Evolutionary conservation across 176 grass and related monocot species (phyloP).

Genomic region (Lolium multiflorum): DNA sequence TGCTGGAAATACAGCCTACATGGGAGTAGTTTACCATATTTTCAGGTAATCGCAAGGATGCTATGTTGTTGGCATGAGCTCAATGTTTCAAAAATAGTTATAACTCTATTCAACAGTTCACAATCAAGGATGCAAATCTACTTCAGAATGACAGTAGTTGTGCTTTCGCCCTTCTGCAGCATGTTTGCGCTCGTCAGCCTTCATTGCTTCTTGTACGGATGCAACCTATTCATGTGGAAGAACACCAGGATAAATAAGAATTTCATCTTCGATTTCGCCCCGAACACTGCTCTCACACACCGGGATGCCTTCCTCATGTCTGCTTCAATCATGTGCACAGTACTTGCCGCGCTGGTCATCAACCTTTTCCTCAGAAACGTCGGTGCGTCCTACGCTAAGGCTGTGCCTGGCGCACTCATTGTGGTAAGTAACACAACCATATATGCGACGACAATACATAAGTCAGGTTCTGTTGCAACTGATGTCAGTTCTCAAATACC

Average conservation of each 20-base stretch:
- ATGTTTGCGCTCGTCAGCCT: slow-evolving; percentile 90
- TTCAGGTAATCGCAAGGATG: slow-evolving; percentile 57
- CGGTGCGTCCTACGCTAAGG: slow-evolving; percentile 54
- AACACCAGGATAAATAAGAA: slow-evolving; percentile 79
- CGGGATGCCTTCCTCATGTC: slow-evolving; percentile 92
- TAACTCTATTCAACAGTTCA: too few relatives aligned
- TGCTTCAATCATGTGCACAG: slow-evolving; percentile 77
- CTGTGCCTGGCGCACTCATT: slow-evolving; percentile 77
- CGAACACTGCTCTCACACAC: slow-evolving; percentile 69
- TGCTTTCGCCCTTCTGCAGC: slow-evolving; percentile 39
- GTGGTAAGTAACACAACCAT: slow-evolving; percentile 28
- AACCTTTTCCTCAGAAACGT: slow-evolving; percentile 82
- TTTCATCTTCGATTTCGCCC: slow-evolving; percentile 51
- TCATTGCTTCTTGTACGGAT: slow-evolving; percentile 90
- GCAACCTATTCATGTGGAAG: slow-evolving; percentile 91
- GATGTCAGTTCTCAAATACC: background rate
- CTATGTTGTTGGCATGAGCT: too few relatives aligned
- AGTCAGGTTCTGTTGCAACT: background rate
- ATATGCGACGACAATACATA: too few relatives aligned
- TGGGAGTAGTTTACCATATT: slow-evolving; percentile 84
- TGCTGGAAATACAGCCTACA: slow-evolving; percentile 61
- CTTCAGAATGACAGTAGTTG: too few relatives aligned
- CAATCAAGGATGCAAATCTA: too few relatives aligned
- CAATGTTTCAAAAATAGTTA: too few relatives aligned
- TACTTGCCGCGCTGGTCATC: slow-evolving; percentile 60